Percentiles rank a stretch among this genome's conserved stretches.
These are phyloP conservation scores for Daedaleopsis nitida DNA, from an alignment of 768 basidiomycete species.

Conservation along the genomic window DNA sequence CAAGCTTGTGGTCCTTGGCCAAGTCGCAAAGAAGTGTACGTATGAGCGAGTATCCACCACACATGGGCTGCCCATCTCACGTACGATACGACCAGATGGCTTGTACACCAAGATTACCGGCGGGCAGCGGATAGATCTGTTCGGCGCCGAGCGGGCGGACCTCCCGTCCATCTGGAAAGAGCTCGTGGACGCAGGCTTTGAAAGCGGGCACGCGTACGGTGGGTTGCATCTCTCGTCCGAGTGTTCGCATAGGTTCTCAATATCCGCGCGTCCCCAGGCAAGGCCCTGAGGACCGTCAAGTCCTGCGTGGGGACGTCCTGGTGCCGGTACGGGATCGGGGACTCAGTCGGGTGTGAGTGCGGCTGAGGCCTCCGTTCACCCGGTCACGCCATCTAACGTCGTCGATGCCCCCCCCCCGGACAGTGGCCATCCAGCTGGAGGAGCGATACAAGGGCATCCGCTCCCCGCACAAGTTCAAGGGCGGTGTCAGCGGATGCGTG, in stretches of 20 bases:
- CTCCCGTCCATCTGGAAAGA: slow-evolving; percentile 70
- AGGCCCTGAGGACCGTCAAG: slow-evolving; percentile 71
- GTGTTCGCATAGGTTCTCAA: not conserved
- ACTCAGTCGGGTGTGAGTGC: slow-evolving; percentile 59
- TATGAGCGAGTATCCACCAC: not conserved
- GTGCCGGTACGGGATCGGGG: slow-evolving; percentile 75
- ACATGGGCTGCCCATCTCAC: not conserved
- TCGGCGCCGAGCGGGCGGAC: slow-evolving; percentile 71
- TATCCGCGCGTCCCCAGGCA: slow-evolving; percentile 30
- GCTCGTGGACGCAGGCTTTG: slow-evolving; percentile 65
- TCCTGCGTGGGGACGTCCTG: slow-evolving; percentile 73
- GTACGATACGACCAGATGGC: slow-evolving; percentile 31
- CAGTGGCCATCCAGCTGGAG: slow-evolving; percentile 69
- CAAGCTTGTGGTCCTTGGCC: slow-evolving; percentile 62
- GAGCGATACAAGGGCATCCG: slow-evolving; percentile 72
- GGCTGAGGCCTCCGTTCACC: not conserved
- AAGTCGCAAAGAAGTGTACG: slow-evolving; percentile 65
- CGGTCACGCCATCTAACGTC: not conserved
- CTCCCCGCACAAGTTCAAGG: slow-evolving; percentile 75
- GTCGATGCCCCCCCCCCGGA: not conserved
- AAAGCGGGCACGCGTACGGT: slow-evolving; percentile 78
- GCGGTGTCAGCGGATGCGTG: slow-evolving; percentile 74
- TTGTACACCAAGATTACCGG: slow-evolving; percentile 67
- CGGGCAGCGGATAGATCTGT: slow-evolving; percentile 66
- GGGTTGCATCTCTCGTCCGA: slow-evolving; percentile 27